These are phyloP conservation scores for Verticillium isaacii DNA, from an alignment of 2,329 filamentous ascomycete species.

Conservation along the genomic window DNA sequence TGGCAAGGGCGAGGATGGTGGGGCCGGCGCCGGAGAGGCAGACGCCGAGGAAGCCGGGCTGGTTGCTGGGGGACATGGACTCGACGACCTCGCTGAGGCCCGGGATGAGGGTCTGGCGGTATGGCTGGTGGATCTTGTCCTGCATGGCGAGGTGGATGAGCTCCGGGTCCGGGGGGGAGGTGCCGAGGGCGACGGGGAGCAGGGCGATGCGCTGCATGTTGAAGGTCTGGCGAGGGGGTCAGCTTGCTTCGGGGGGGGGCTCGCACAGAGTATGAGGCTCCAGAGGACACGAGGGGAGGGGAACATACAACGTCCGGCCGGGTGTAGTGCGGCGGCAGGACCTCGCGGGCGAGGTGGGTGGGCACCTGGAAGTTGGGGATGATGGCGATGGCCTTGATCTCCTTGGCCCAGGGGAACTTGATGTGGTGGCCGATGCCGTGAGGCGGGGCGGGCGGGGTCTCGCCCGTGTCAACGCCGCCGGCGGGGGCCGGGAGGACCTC, in stretches of 20 bases:
- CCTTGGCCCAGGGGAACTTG: conserved; percentile 87
- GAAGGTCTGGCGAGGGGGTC: conserved; percentile 53
- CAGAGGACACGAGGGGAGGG: conserved; percentile 3
- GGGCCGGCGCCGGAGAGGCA: conserved; percentile 93
- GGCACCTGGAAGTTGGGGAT: conserved; percentile 94
- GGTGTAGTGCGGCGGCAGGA: conserved; percentile 75
- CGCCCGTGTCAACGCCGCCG: conserved; percentile 85
- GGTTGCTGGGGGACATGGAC: conserved; percentile 81
- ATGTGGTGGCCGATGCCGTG: conserved; percentile 92
- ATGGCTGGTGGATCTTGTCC: conserved; percentile 96
- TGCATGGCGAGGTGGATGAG: conserved; percentile 98
- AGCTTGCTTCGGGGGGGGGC: neutral
- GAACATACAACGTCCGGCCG: conserved; percentile 73
- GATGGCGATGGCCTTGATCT: conserved; percentile 95
- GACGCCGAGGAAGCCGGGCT: conserved; percentile 86
- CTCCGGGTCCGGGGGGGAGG: conserved; percentile 84
- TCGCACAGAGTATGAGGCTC: too few species aligned
- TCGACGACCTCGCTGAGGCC: conserved; percentile 86
- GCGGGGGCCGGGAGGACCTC: conserved; percentile 89
- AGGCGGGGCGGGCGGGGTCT: conserved; percentile 83
- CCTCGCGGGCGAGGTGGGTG: conserved; percentile 85
- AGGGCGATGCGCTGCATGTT: conserved; percentile 93
- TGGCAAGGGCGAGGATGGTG: conserved; percentile 89
- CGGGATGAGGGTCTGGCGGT: conserved; percentile 86
- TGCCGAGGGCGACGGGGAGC: conserved; percentile 81